Percentiles rank a stretch among this genome's conserved stretches.
Evolutionary conservation across 2,329 filamentous ascomycete species (phyloP).

Genomic region (Aspergillus sp.): DNA sequence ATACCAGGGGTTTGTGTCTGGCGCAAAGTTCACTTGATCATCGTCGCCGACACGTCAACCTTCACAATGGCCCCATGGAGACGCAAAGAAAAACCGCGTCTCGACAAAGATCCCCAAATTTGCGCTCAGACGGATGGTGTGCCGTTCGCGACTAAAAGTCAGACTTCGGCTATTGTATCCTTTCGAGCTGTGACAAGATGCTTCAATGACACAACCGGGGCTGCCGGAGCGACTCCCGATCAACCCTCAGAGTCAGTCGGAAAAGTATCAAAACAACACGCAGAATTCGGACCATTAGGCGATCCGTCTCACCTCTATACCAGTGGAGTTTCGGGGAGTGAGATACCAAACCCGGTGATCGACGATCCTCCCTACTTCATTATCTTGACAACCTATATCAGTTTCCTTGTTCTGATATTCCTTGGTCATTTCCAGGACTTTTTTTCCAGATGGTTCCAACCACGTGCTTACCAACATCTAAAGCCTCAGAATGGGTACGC

Average conservation of each 20-base stretch:
- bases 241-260: slow-evolving; percentile 61
- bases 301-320: slow-evolving; percentile 78
- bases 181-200: slow-evolving; percentile 18
- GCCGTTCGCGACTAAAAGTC: background rate
- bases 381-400: slow-evolving; percentile 92
- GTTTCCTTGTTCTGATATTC: slow-evolving; percentile 88
- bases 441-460: slow-evolving; percentile 86
- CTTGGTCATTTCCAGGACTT: slow-evolving; percentile 93
- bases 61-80: slow-evolving; percentile 24
- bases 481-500: slow-evolving; percentile 82
- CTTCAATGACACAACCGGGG: slow-evolving; percentile 9
- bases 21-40: background rate
- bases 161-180: slow-evolving; percentile 13
- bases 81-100: slow-evolving; percentile 17
- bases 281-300: slow-evolving; percentile 82
- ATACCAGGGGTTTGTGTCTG: too few species aligned
- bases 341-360: slow-evolving; percentile 75
- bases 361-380: slow-evolving; percentile 94
- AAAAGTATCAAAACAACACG: slow-evolving; percentile 70
- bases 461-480: slow-evolving; percentile 77
- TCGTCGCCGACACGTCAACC: background rate
- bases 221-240: background rate
- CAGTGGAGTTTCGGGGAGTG: slow-evolving; percentile 75
- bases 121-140: slow-evolving; percentile 1
- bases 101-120: slow-evolving; percentile 12